Percentiles rank a stretch among this genome's conserved stretches.
Conservation (phyloP, 1,284 basidiomycete genomes). For the Neolentinus lepideus region DNA sequence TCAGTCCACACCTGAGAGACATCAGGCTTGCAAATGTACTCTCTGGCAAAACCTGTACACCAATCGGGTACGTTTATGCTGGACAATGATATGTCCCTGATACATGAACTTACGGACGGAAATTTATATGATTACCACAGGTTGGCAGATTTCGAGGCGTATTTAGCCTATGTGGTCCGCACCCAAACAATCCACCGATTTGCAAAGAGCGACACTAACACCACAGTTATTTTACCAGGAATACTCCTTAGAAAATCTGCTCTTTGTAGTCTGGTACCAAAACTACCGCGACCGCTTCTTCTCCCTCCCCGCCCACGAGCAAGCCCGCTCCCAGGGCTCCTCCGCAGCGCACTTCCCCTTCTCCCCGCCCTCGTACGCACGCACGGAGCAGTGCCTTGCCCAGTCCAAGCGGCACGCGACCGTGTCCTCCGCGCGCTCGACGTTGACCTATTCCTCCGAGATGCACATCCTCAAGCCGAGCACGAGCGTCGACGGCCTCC, state of each 20-base stretch:
- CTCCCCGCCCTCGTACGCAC: background rate
- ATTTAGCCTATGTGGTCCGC: background rate
- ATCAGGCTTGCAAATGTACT: constrained; percentile 24
- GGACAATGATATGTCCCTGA: background rate
- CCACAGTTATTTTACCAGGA: constrained; percentile 28
- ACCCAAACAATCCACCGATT: too few species aligned
- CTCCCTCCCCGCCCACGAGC: constrained; percentile 16
- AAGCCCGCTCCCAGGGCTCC: constrained; percentile 10
- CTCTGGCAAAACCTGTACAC: constrained; percentile 31
- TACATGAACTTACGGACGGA: too few species aligned
- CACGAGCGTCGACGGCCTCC: background rate
- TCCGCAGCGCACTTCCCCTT: background rate
- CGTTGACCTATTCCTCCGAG: background rate
- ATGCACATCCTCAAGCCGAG: background rate
- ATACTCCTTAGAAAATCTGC: constrained; percentile 31
- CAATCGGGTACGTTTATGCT: constrained; percentile 24
- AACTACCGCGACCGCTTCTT: constrained; percentile 31
- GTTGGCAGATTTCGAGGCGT: constrained; percentile 11
- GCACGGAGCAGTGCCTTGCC: constrained; percentile 2
- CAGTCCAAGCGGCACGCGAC: background rate
- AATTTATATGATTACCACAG: background rate
- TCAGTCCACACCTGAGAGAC: background rate
- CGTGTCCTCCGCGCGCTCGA: background rate
- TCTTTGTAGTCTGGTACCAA: constrained; percentile 37
- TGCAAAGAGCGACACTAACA: constrained; percentile 24